Conservation (phyloP, 805 yeast genomes). For the Kodamaea neixiangensis region DNA sequence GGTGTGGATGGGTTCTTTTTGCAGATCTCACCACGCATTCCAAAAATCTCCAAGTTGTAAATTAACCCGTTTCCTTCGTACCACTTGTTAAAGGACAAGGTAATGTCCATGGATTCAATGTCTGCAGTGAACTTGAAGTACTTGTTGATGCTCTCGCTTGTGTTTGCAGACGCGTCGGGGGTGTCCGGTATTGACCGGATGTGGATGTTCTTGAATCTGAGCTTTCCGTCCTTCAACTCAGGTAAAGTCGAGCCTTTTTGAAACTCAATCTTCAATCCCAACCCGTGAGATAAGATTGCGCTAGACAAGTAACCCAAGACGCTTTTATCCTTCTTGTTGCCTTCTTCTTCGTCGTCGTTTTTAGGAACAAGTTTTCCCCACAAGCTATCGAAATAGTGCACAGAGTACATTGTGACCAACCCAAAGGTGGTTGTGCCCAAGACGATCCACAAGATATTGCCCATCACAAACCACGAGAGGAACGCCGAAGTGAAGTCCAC, state of each 20-base stretch:
- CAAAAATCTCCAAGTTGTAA: constrained; percentile 48
- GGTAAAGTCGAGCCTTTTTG: constrained; percentile 42
- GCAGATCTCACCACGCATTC: constrained; percentile 43
- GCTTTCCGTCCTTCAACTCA: constrained; percentile 50
- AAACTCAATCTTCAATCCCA: constrained; percentile 39
- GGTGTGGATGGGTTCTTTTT: constrained; percentile 10
- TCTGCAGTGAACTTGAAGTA: constrained; percentile 23
- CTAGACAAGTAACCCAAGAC: constrained; percentile 36
- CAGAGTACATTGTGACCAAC: constrained; percentile 46
- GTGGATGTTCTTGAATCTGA: constrained; percentile 46
- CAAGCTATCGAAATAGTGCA: constrained; percentile 37
- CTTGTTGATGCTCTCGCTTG: constrained; percentile 12
- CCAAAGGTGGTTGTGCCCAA: constrained; percentile 61
- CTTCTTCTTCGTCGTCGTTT: constrained; percentile 23
- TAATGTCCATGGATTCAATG: constrained; percentile 45
- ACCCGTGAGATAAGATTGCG: constrained; percentile 39
- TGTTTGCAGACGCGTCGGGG: constrained; percentile 12
- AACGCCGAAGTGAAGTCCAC: constrained; percentile 54
- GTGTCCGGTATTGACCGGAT: constrained; percentile 7
- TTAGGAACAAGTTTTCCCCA: constrained; percentile 20
- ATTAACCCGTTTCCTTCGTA: constrained; percentile 55
- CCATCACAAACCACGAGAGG: constrained; percentile 59
- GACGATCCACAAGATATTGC: constrained; percentile 54
- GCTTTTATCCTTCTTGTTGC: constrained; percentile 22
- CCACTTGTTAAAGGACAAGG: constrained; percentile 56